Percentiles rank a stretch among this genome's conserved stretches.
phyloP scores from a whole-genome alignment of 2,329 filamentous ascomycete species.

The Penicillium sp. region DNA sequence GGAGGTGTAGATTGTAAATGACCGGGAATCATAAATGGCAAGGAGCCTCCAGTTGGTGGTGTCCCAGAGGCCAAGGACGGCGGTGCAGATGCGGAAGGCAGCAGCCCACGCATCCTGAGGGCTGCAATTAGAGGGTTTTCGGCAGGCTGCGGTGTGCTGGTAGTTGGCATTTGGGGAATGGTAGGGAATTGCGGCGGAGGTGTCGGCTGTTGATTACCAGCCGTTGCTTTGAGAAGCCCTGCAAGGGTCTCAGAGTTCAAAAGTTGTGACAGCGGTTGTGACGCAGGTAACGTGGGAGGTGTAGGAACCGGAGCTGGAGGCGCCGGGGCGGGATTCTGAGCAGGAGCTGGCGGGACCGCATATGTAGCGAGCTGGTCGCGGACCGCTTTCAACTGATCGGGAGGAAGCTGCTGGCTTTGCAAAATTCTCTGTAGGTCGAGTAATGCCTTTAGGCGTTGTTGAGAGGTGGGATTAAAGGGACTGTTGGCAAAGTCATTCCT shows the following conservation, averaged over 20 bases:
- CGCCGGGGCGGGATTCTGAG: conserved; percentile 24
- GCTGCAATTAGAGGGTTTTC: conserved; percentile 65
- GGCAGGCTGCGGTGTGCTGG: conserved; percentile 53
- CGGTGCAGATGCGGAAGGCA: conserved; percentile 51
- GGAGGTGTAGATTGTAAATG: conserved; percentile 38
- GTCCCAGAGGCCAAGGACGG: conserved; percentile 35
- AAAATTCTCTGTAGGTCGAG: conserved; percentile 80
- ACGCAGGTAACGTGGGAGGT: conserved; percentile 35
- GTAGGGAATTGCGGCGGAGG: conserved; percentile 48
- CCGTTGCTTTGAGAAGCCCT: conserved; percentile 46
- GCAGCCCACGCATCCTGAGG: conserved; percentile 66
- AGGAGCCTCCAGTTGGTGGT: conserved; percentile 38
- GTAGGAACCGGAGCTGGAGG: conserved; percentile 42
- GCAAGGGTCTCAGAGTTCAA: conserved; percentile 46
- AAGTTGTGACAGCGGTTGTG: conserved; percentile 37
- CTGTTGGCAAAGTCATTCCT: conserved; percentile 72
- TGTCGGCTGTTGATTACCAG: conserved; percentile 39
- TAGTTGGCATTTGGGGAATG: conserved; percentile 55
- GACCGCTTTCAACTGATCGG: conserved; percentile 79
- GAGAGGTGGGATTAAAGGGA: conserved; percentile 71
- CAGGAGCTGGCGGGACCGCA: conserved; percentile 44
- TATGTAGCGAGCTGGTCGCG: conserved; percentile 81
- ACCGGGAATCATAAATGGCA: conserved; percentile 42
- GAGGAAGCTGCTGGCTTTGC: conserved; percentile 72
- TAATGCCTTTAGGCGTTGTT: conserved; percentile 78